phyloP scores from a whole-genome alignment of 305 asterid genomes.

The Solanum hybrid region DNA sequence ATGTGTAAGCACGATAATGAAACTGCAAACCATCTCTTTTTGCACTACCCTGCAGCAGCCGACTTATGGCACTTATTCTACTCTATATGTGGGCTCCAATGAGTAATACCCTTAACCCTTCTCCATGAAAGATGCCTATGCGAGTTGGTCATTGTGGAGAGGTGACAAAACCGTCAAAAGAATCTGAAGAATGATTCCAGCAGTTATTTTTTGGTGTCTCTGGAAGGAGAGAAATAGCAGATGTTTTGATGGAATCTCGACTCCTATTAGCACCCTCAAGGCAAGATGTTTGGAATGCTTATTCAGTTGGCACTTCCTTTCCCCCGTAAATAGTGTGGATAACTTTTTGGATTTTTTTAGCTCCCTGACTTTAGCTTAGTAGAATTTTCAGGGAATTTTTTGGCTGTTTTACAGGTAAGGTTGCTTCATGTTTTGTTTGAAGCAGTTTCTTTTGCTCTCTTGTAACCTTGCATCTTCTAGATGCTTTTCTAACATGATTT shows the following conservation, averaged over 20 bases:
- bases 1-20: not conserved
- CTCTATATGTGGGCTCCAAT: not conserved
- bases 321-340: not conserved
- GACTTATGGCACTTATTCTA: not conserved
- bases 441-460: not conserved
- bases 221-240: not conserved
- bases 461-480: no score
- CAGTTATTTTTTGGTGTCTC: not conserved
- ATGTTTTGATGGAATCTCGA: not conserved
- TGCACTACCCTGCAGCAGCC: not conserved
- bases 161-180: not conserved
- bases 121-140: not conserved
- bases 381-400: not conserved
- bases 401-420: not conserved
- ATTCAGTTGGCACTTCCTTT: not conserved
- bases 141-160: not conserved
- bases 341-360: not conserved
- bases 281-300: not conserved
- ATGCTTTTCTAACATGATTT: not conserved
- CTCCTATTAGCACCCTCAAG: not conserved
- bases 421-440: not conserved
- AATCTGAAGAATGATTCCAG: not conserved
- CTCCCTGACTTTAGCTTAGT: not conserved
- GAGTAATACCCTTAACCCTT: not conserved
- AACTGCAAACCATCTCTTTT: not conserved